Evolutionary conservation across 176 grass and related monocot species (phyloP).

Genomic region (Panicum miliaceum): DNA sequence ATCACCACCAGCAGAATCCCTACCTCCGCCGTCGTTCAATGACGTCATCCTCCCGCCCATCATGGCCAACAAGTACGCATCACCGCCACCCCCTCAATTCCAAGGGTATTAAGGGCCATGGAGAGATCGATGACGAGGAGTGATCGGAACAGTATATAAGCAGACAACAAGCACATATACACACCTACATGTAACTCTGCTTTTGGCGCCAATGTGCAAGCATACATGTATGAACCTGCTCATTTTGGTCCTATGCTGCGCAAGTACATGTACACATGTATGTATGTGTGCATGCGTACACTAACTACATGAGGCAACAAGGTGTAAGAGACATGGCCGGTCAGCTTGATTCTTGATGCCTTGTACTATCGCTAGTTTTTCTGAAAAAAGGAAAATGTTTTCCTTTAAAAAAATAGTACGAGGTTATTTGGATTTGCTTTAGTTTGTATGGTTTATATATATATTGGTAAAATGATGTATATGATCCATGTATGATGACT

Average conservation of each 20-base stretch:
- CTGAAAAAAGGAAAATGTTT: neutral
- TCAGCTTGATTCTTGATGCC: constrained; percentile 6
- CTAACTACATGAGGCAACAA: neutral
- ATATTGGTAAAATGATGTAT: neutral
- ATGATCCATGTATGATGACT: neutral
- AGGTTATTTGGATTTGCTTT: neutral
- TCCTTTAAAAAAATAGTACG: neutral
- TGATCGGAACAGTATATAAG: neutral
- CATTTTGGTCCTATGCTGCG: constrained; percentile 4
- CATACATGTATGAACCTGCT: neutral
- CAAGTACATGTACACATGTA: neutral
- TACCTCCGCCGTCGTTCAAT: constrained; percentile 29
- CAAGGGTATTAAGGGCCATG: constrained; percentile 49
- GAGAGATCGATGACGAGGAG: neutral
- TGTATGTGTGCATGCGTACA: neutral
- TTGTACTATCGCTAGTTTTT: constrained; percentile 1
- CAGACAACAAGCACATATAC: neutral
- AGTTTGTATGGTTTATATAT: neutral
- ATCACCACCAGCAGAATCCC: neutral
- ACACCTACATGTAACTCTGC: neutral
- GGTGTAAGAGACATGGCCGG: neutral
- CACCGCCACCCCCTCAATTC: constrained; percentile 58
- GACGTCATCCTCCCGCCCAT: constrained; percentile 53
- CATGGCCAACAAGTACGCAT: constrained; percentile 45
- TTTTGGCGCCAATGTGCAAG: neutral